A percentile compares a stretch with the other conserved stretches of the same genome.
phyloP scores from a whole-genome alignment of 169 alveolate genomes.

The Eimeria falciformis region DNA sequence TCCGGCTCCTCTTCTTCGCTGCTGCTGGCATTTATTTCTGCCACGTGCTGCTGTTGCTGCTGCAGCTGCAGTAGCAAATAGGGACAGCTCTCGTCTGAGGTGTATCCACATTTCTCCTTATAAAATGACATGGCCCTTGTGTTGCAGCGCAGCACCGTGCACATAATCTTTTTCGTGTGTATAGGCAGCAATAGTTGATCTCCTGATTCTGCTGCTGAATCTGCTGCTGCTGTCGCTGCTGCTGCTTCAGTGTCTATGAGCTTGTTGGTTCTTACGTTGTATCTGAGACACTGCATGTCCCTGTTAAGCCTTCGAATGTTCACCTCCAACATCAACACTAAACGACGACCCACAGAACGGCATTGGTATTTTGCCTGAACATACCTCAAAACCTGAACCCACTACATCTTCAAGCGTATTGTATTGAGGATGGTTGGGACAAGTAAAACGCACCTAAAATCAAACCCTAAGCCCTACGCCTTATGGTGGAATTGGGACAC shows the following conservation, averaged over 20 bases:
- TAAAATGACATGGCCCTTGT: too few relatives aligned
- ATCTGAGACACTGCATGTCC: background rate
- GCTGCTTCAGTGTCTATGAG: background rate
- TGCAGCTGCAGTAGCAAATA: too few relatives aligned
- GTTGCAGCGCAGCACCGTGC: too few relatives aligned
- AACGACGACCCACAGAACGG: constrained; percentile 57
- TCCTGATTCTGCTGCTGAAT: constrained; percentile 4
- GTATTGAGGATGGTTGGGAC: too few relatives aligned
- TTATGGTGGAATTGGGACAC: too few relatives aligned
- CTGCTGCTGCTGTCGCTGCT: constrained; percentile 34
- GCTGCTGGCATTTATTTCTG: too few relatives aligned
- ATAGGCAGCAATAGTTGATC: too few relatives aligned
- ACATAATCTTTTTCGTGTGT: too few relatives aligned
- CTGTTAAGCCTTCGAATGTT: constrained; percentile 5
- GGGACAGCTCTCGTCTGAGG: too few relatives aligned
- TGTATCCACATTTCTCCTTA: too few relatives aligned
- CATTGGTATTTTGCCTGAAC: constrained; percentile 34
- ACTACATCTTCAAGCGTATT: background rate
- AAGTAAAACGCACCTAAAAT: background rate
- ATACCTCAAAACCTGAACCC: constrained; percentile 36
- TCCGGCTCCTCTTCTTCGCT: too few relatives aligned
- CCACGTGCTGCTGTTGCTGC: too few relatives aligned
- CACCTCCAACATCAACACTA: constrained; percentile 46
- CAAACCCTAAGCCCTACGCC: constrained; percentile 14
- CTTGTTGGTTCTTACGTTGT: background rate